phyloP scores from a whole-genome alignment of 2,329 filamentous ascomycete genomes.

The Gremmenia infestans region DNA sequence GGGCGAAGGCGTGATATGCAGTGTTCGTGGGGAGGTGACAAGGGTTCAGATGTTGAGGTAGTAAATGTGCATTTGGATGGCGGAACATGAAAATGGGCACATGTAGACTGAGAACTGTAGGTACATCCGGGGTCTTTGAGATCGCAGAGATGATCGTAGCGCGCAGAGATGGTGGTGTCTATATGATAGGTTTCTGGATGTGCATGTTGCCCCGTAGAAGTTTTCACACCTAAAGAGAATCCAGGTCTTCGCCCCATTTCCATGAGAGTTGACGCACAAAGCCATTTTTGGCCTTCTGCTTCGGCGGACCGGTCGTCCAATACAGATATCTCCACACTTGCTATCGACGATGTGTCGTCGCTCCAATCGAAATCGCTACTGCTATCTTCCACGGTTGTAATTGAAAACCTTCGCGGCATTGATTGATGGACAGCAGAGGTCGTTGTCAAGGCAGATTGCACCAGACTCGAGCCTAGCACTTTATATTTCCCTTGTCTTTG shows the following conservation, averaged over 20 bases:
- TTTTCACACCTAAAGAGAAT: no score
- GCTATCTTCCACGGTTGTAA: not conserved
- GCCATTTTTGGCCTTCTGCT: no score
- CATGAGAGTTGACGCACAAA: not conserved
- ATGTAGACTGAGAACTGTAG: not conserved
- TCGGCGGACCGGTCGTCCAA: not conserved
- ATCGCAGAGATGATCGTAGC: not conserved
- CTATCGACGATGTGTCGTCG: not conserved
- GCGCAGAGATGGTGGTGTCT: not conserved
- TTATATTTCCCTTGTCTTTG: not conserved
- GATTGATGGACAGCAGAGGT: not conserved
- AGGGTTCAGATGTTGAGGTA: not conserved
- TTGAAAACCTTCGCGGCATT: not conserved
- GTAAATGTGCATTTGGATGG: not conserved
- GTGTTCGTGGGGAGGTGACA: slow-evolving; percentile 2
- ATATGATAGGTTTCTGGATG: not conserved
- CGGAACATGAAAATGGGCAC: not conserved
- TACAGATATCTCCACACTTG: not conserved
- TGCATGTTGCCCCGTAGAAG: no score
- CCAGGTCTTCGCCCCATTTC: not conserved
- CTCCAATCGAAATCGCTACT: not conserved
- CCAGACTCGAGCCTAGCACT: not conserved
- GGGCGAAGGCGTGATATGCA: slow-evolving; percentile 4
- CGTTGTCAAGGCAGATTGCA: not conserved
- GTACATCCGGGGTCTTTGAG: not conserved